Evolutionary conservation across 345 rosid species (phyloP).

Genomic region (Lenwebbia sp.): DNA sequence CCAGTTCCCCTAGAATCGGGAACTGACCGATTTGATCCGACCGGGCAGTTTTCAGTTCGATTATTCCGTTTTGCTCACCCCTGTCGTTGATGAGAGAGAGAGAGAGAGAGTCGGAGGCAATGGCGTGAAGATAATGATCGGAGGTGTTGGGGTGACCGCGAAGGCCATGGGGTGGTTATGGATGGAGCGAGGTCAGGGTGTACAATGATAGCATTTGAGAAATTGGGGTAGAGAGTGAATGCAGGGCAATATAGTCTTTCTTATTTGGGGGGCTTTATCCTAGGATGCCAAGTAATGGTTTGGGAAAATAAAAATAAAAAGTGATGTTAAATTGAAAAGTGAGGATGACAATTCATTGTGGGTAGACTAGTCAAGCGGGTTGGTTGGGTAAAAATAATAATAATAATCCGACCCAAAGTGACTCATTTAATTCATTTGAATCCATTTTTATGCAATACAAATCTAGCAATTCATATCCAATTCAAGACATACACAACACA

Average conservation of each 20-base stretch:
- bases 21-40: too few species aligned
- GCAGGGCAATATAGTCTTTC: neutral
- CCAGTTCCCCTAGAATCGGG: too few species aligned
- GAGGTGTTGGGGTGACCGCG: neutral
- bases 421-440: fast-evolving
- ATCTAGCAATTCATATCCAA: neutral
- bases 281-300: neutral
- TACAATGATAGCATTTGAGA: neutral
- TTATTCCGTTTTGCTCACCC: too few species aligned
- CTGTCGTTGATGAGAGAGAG: neutral
- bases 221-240: too few species aligned
- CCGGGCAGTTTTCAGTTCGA: too few species aligned
- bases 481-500: too few species aligned
- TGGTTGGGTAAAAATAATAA: too few species aligned
- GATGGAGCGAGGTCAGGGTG: neutral
- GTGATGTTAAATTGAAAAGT: neutral
- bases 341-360: neutral
- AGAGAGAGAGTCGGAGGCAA: neutral
- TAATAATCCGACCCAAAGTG: too few species aligned
- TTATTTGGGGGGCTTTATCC: neutral
- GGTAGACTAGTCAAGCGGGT: too few species aligned
- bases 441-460: neutral
- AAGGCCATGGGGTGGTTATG: neutral
- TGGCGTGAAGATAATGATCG: neutral
- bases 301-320: neutral